Base-by-base conservation (phyloP, 2,329 filamentous ascomycete genomes). In the Fonsecaea pedrosoi region DNA sequence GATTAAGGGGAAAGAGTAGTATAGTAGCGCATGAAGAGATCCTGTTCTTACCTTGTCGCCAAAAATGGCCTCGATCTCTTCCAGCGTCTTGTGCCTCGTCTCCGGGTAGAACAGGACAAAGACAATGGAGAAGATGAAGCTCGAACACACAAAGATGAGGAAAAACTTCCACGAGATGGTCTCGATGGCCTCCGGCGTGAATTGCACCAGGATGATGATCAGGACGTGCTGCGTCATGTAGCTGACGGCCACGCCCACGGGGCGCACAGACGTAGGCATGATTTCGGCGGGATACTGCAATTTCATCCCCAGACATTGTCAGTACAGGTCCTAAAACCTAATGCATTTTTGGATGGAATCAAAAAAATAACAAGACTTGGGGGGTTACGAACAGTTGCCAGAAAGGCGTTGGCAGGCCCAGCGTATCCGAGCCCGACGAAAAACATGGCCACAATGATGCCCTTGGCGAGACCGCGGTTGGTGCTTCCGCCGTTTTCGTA, bases 91-190 rank as follows among this genome's bases (percentile, higher is more conserved):
- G n/a, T 70, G 66, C 54, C 71, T 70, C 1, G 73, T 74, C 65
- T 74, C 73, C 1, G 84, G 84, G 74, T 85, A 87, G 73, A 81
- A 86, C 58, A 86, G 78, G 72, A 83, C 86, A 0, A 82, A 83
- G 21, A 85, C 70, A 1, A 79, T 74, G 0, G 85, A 70, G 75
- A 85, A 87, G 74, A 86, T 80, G 0, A 76, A 18, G 1, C 81
- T 81, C 70, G 84, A 86, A 4, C 72, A 81, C 2, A 86, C 83
- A 67, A 87, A 87, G 12, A 87, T 84, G 66, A 86, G 86, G 73
- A 87, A 87, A 73, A 86, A 87, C 68, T 86, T 87, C 70, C 86
- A 81, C 12, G 79, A 73, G 58, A 87, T 87, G 42, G 80, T 85
- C 15, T 82, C 82, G 69, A 87, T 86, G 0, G 85, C 85, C 59